Conservation (phyloP, 1,284 basidiomycete species). For the Kwoniella shivajii region DNA sequence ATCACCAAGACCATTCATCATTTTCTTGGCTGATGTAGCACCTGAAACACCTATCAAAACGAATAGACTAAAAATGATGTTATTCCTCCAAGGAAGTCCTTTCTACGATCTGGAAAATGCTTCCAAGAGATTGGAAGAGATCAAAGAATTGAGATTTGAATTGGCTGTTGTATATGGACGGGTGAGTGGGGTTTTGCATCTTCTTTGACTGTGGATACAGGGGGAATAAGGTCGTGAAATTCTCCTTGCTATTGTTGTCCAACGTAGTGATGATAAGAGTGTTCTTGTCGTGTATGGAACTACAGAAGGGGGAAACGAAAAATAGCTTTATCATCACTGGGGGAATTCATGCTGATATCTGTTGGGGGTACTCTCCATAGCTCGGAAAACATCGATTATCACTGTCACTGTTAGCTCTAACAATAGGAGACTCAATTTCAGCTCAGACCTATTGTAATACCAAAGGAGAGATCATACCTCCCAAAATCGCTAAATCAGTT, state of each 20-base stretch:
- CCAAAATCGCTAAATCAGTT: conserved; percentile 62
- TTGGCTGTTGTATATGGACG: conserved; percentile 78
- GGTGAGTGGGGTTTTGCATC: too few species aligned
- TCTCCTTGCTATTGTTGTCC: too few species aligned
- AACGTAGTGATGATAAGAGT: too few species aligned
- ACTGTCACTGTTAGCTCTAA: conserved; percentile 68
- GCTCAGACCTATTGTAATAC: conserved; percentile 81
- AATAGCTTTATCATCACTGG: too few species aligned
- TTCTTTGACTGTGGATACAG: too few species aligned
- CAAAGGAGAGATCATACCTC: conserved; percentile 68
- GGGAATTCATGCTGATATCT: background rate
- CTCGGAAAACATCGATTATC: conserved; percentile 67
- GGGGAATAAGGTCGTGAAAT: too few species aligned
- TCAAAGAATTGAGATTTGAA: conserved; percentile 65
- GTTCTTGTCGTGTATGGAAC: too few species aligned
- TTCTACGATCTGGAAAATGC: conserved; percentile 65
- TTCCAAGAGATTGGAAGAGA: conserved; percentile 58
- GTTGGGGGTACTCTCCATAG: conserved; percentile 50
- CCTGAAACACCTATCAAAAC: conserved; percentile 74
- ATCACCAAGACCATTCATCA: conserved; percentile 42
- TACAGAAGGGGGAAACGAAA: too few species aligned
- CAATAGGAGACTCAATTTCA: conserved; percentile 69
- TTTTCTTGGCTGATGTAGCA: conserved; percentile 51
- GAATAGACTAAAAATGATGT: conserved; percentile 68
- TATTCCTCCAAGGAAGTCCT: conserved; percentile 75